Conservation (phyloP, 192 early-diverging fungal species). For the Linnemannia zychae region DNA sequence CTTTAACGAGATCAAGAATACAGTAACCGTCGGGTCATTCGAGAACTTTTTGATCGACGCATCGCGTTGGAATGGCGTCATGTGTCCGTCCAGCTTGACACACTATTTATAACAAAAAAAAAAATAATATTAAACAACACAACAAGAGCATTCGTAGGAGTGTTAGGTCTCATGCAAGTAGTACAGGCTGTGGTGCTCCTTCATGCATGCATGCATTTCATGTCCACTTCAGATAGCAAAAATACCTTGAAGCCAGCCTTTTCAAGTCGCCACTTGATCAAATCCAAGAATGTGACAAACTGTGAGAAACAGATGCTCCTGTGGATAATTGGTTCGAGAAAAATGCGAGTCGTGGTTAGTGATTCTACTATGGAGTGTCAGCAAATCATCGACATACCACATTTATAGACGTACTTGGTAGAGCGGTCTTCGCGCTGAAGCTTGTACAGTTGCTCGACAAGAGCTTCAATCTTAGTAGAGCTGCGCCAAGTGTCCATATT, state of each 20-base stretch:
- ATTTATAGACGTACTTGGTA: slow-evolving; percentile 68
- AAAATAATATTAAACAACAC: neutral
- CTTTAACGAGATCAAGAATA: slow-evolving; percentile 92
- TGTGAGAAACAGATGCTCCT: slow-evolving; percentile 65
- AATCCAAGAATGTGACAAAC: slow-evolving; percentile 91
- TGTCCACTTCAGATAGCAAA: neutral
- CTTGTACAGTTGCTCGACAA: slow-evolving; percentile 88
- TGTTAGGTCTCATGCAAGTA: neutral
- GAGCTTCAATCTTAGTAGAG: slow-evolving; percentile 94
- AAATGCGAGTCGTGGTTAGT: too few relatives aligned
- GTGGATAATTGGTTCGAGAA: neutral
- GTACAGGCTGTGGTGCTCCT: neutral
- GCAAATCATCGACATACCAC: neutral
- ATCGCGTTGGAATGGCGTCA: slow-evolving; percentile 84
- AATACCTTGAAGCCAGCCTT: slow-evolving; percentile 84
- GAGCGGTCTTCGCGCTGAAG: slow-evolving; percentile 80
- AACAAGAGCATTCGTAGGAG: neutral
- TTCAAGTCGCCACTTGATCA: slow-evolving; percentile 91
- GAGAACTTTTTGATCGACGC: slow-evolving; percentile 79
- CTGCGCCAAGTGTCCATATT: slow-evolving; percentile 90
- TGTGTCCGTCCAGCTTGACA: slow-evolving; percentile 90
- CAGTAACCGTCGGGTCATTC: slow-evolving; percentile 83
- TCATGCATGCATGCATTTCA: too few relatives aligned
- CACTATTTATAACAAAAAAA: slow-evolving; percentile 32
- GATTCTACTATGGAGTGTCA: too few relatives aligned